Evolutionary conservation across 2,329 filamentous ascomycete genomes (phyloP).

Genomic region (Penicillium decumbens): DNA sequence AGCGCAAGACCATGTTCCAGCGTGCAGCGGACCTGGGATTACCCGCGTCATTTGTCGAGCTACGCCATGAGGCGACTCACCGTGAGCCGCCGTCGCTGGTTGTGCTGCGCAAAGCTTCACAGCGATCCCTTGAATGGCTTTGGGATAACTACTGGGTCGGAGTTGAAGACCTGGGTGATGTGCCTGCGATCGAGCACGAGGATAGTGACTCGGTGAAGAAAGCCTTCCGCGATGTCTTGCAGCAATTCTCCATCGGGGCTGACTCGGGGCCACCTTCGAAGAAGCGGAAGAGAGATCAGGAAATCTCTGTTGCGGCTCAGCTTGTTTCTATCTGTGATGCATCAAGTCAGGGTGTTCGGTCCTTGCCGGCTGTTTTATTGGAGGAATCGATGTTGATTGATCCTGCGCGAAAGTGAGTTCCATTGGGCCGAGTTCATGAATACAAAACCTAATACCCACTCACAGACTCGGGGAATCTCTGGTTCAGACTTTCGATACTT

Average conservation of each 20-base stretch:
- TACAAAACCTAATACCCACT: neutral
- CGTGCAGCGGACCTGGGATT: constrained; percentile 40
- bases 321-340: constrained; percentile 29
- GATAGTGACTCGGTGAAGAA: constrained; percentile 16
- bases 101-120: constrained; percentile 65
- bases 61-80: constrained; percentile 85
- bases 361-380: constrained; percentile 27
- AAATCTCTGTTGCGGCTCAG: constrained; percentile 20
- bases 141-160: constrained; percentile 81
- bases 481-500: constrained; percentile 29
- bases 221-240: constrained; percentile 19
- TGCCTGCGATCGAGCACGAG: constrained; percentile 5
- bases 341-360: constrained; percentile 12
- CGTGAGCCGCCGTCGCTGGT: constrained; percentile 75
- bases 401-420: constrained; percentile 27
- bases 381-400: constrained; percentile 27
- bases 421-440: neutral
- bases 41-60: constrained; percentile 72
- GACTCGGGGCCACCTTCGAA: constrained; percentile 22
- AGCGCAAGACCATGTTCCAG: constrained; percentile 44
- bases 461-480: constrained; percentile 28
- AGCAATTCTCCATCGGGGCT: constrained; percentile 10
- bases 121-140: constrained; percentile 73
- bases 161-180: constrained; percentile 34
- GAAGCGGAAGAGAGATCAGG: constrained; percentile 28